phyloP scores from a whole-genome alignment of 2,329 filamentous ascomycete genomes.

The Rhinocladiella mackenziei region DNA sequence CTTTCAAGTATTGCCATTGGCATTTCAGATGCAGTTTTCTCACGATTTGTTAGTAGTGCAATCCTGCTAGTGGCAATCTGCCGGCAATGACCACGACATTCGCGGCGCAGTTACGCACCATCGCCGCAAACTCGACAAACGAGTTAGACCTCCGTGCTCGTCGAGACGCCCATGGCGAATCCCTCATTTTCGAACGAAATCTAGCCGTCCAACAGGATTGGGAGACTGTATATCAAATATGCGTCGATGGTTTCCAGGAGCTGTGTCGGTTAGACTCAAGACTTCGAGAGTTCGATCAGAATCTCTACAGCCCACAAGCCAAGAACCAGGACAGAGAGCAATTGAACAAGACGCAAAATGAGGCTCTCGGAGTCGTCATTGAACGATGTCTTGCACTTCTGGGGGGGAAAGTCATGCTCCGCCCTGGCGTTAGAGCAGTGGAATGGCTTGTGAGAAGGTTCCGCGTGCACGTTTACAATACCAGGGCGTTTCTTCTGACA shows the following conservation, averaged over 20 bases:
- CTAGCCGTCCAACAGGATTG: slow-evolving; percentile 85
- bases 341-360: slow-evolving; percentile 77
- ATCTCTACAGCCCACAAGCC: slow-evolving; percentile 90
- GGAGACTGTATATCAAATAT: slow-evolving; percentile 81
- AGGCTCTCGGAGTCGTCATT: slow-evolving; percentile 70
- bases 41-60: no score
- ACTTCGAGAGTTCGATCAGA: slow-evolving; percentile 69
- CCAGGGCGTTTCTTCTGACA: slow-evolving; percentile 68
- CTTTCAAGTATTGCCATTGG: no score
- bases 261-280: slow-evolving; percentile 80
- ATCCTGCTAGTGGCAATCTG: no score
- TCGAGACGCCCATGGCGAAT: slow-evolving; percentile 87
- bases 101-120: slow-evolving; percentile 87
- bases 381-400: slow-evolving; percentile 79
- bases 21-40: no score
- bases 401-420: slow-evolving; percentile 71
- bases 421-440: slow-evolving; percentile 81
- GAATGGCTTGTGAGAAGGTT: slow-evolving; percentile 95
- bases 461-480: slow-evolving; percentile 88
- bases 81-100: slow-evolving; percentile 73
- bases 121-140: slow-evolving; percentile 83
- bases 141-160: slow-evolving; percentile 91
- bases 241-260: slow-evolving; percentile 84
- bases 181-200: slow-evolving; percentile 83
- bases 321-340: slow-evolving; percentile 81